Percentiles rank a stretch among this genome's conserved stretches.
Evolutionary conservation across 192 early-diverging fungal genomes (phyloP).

Genomic region (Rhizophagus sp.): DNA sequence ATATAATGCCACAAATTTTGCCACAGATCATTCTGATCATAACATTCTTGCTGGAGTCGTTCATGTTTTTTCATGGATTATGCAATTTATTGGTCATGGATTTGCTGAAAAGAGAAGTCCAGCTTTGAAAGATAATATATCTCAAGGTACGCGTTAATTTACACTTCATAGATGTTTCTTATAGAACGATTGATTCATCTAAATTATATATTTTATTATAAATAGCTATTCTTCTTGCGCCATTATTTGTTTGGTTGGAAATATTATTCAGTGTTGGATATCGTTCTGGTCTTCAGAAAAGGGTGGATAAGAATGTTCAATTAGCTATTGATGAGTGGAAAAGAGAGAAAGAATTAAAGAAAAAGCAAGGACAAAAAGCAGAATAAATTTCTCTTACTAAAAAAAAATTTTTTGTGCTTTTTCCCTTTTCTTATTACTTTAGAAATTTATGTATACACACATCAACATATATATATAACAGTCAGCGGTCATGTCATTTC

Average conservation of each 20-base stretch:
- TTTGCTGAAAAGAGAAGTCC: conserved; percentile 85
- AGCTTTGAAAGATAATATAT: conserved; percentile 80
- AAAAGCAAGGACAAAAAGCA: too few relatives aligned
- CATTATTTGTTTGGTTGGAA: conserved; percentile 93
- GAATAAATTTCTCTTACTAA: too few relatives aligned
- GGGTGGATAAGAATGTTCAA: conserved; percentile 59
- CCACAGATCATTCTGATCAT: conserved; percentile 48
- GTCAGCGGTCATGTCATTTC: too few relatives aligned
- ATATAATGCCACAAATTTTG: conserved; percentile 67
- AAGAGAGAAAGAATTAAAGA: background rate
- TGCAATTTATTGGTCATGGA: conserved; percentile 91
- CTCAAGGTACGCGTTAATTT: conserved; percentile 59
- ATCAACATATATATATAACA: too few relatives aligned
- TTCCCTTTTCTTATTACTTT: too few relatives aligned
- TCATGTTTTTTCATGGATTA: conserved; percentile 79
- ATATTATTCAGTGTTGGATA: conserved; percentile 80
- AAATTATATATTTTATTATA: background rate
- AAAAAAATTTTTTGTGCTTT: too few relatives aligned
- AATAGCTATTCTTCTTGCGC: conserved; percentile 85
- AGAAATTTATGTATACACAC: too few relatives aligned
- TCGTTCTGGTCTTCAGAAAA: conserved; percentile 65
- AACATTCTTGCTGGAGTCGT: conserved; percentile 55
- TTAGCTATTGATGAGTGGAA: conserved; percentile 51
- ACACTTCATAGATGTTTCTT: conserved; percentile 19
- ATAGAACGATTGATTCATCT: background rate